phyloP scores from a whole-genome alignment of 2,329 filamentous ascomycete species.

The Ceratocystiopsis minuta region DNA sequence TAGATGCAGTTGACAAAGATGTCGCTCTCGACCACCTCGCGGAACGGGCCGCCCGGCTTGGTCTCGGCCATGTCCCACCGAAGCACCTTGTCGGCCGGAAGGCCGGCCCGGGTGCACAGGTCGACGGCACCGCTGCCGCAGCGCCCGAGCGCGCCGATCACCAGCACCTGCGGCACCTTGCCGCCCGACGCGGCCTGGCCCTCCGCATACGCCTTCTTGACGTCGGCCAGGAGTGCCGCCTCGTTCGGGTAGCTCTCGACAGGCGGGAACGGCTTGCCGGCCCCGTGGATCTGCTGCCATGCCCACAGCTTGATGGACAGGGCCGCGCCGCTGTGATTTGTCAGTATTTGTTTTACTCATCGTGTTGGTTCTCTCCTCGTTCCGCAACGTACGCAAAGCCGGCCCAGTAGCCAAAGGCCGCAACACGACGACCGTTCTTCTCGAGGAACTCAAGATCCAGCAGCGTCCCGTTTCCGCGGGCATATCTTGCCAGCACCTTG shows the following conservation, averaged over 20 bases:
- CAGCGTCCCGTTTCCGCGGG: constrained; percentile 56
- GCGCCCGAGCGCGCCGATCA: constrained; percentile 70
- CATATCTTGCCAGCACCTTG: constrained; percentile 60
- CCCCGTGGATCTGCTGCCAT: constrained; percentile 51
- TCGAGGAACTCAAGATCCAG: constrained; percentile 78
- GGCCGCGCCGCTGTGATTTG: constrained; percentile 44
- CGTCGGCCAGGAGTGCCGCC: constrained; percentile 46
- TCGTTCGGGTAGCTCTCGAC: too few species aligned
- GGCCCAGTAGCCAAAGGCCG: constrained; percentile 56
- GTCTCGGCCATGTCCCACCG: constrained; percentile 68
- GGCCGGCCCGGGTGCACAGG: constrained; percentile 55
- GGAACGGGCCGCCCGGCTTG: constrained; percentile 54
- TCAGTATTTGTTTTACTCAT: too few species aligned
- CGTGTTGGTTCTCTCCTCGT: too few species aligned
- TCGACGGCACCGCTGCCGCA: constrained; percentile 77
- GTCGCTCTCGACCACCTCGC: constrained; percentile 56
- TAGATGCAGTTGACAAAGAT: constrained; percentile 87
- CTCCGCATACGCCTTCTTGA: constrained; percentile 51
- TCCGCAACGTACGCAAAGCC: constrained; percentile 26
- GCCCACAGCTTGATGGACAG: constrained; percentile 67
- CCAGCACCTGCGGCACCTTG: constrained; percentile 52
- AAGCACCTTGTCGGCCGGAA: constrained; percentile 48
- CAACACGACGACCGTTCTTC: constrained; percentile 45
- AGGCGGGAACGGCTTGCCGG: not conserved
- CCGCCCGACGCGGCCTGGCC: constrained; percentile 44